Base-by-base conservation (phyloP, 257 asterid species). In the Solanum ossicruentum region DNA sequence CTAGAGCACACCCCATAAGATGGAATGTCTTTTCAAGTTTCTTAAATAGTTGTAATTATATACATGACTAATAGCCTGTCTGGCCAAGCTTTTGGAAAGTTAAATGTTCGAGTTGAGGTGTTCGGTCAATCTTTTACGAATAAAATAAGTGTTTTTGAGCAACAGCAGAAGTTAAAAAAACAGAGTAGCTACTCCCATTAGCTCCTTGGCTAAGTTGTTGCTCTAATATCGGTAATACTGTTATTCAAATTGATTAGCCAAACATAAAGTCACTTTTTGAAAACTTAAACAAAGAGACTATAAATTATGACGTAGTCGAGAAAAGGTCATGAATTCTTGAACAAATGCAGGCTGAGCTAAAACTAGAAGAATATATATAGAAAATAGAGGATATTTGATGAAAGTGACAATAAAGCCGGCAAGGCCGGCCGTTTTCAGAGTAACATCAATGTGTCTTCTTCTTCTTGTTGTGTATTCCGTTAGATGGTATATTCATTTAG, bases 1-100 rank as follows among this genome's bases (percentile, higher is more conserved):
- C 89, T 65, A 86, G 92, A 87, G 86, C 90, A 85, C 96, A 89
- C 86, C 96, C 97, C 97, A 93, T 92, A 16, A 72, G n/a, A 58
- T 41, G 72, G 69, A 81, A 84, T 60, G 47, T 36, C 20, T 45
- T 72, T 28, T 32, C 58, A 39, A 26, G 77, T 32, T 18, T 28
- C 73, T 83, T 9, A 49, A 57, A 79, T 75, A 47, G 81, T 54
- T 45, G 39, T 23, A 36, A 45, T 8, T n/a, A 49, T 85, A n/a
- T 71, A 86, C 61, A 70, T 20, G 23, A 67, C 43, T 55, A 9
- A 2, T 36, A 69, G 51, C 51, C 26, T 6, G 9, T 69, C 0
- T 70, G 17, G 28, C 5, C 17, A 70, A 70, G 17, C 28, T 70
- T 69, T 70, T 20, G 52, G 0, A 3, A 69, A 69, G n/a, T 4